These are phyloP conservation scores for Dicorynia guianensis DNA, from an alignment of 306 rosid genomes.

Conservation along the genomic window DNA sequence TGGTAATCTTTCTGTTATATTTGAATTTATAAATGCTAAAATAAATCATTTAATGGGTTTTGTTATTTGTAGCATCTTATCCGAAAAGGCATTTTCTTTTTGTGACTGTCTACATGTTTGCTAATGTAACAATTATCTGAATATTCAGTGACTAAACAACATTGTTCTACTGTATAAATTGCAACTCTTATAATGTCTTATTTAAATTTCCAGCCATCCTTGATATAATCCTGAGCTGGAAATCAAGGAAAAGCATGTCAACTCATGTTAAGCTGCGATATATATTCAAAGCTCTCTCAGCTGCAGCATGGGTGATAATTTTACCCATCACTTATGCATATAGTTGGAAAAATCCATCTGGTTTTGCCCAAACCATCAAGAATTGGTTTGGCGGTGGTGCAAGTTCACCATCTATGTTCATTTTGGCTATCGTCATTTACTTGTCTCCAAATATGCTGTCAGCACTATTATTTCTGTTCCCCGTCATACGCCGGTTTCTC, in stretches of 20 bases:
- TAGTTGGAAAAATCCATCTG: slow-evolving; percentile 85
- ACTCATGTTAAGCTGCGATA: slow-evolving; percentile 80
- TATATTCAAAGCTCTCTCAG: slow-evolving; percentile 66
- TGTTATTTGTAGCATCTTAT: background rate
- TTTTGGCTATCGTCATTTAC: slow-evolving; percentile 81
- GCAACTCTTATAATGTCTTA: slow-evolving; percentile 35
- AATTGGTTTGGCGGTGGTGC: slow-evolving; percentile 89
- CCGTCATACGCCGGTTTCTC: slow-evolving; percentile 75
- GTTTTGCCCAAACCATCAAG: slow-evolving; percentile 84
- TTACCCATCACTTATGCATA: slow-evolving; percentile 90
- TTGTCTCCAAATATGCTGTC: slow-evolving; percentile 91
- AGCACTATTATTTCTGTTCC: slow-evolving; percentile 76
- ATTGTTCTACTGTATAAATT: slow-evolving; percentile 34
- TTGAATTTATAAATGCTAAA: too few relatives aligned
- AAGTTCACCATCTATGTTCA: slow-evolving; percentile 86
- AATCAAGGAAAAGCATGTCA: slow-evolving; percentile 87
- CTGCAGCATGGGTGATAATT: slow-evolving; percentile 88
- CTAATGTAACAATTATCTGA: background rate
- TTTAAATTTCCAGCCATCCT: slow-evolving; percentile 69
- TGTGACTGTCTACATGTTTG: background rate
- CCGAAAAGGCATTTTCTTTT: slow-evolving; percentile 10
- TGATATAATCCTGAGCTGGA: slow-evolving; percentile 88
- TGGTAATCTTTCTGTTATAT: too few relatives aligned
- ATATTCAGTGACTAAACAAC: slow-evolving; percentile 34
- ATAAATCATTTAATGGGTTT: too few relatives aligned